phyloP scores from a whole-genome alignment of 1,139 yeast species.

The Pichia sp. region DNA sequence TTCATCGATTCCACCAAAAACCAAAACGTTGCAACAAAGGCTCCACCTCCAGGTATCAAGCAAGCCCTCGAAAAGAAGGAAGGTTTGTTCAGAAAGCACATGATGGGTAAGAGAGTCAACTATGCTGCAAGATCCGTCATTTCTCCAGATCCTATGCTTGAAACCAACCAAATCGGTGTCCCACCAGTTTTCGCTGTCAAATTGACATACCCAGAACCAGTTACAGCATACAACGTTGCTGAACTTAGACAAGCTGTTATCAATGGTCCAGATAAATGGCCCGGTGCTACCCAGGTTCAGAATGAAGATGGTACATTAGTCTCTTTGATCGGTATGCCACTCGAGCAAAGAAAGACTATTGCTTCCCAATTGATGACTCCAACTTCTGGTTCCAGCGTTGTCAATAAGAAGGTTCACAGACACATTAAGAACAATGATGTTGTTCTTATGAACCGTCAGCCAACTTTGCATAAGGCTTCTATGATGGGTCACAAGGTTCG shows the following conservation, averaged over 20 bases:
- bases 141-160: constrained; percentile 97
- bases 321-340: constrained; percentile 79
- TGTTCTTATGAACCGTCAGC: constrained; percentile 98
- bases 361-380: constrained; percentile 96
- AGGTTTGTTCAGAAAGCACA: constrained; percentile 95
- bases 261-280: constrained; percentile 97
- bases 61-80: constrained; percentile 98
- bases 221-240: constrained; percentile 85
- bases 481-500: constrained; percentile 99
- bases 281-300: constrained; percentile 96
- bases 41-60: constrained; percentile 90
- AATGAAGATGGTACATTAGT: constrained; percentile 91
- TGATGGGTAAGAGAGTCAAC: constrained; percentile 99
- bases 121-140: constrained; percentile 98
- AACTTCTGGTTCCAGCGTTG: constrained; percentile 35
- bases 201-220: constrained; percentile 97
- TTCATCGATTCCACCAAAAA: constrained; percentile 89
- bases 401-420: constrained; percentile 88
- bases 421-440: constrained; percentile 94
- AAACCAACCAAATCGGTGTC: constrained; percentile 96
- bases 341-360: constrained; percentile 92
- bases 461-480: constrained; percentile 97
- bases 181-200: constrained; percentile 98
- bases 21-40: constrained; percentile 52
- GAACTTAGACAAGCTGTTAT: constrained; percentile 92